Base-by-base conservation (phyloP, 257 asterid species). In the Penstemon davidsonii region DNA sequence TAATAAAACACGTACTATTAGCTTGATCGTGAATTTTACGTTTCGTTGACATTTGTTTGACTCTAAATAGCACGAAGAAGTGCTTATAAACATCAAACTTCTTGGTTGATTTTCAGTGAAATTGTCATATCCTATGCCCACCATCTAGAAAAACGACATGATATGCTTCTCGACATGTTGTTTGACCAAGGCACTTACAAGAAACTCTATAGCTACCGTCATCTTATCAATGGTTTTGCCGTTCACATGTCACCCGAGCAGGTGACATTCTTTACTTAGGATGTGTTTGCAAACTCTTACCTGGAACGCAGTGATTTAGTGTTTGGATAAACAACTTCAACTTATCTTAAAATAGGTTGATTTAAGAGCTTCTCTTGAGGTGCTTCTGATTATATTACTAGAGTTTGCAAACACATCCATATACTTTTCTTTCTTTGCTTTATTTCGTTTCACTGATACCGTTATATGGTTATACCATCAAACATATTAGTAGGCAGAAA, bases 211-310 rank as follows among this genome's bases (percentile, higher is more conserved):
- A 92, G 97, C 84, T 90, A 92, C 80, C 83, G 74, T 55, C 98
- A 92, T 79, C 89, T 92, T 45, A 82, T 92, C 68, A 92, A 92
- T 68, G 98, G 98, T 56, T 90, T 92, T 68, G 95, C 97, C 12
- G 95, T 86, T 77, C 96, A 88, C 58, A 82, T 78, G 70, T 69
- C 93, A 19, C 90, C 96, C 4, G 96, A 86, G 78, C 97, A 92
- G 96, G 98, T 92, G 88, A 78, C 73, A 67, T 64, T 75, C 78
- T 60, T 52, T 69, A n/a, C 25, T n/a, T 25, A 25, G 33, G 33
- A 25, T 25, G 33, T 25, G 33, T 25, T 25, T 25, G 33, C 33
- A 25, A 25, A 25, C 33, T 25, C 33, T 25, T 25, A 25, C 33
- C 33, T 25, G 3, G 33, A 25, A 25, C 33, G 33, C 33, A 25